Percentiles rank a stretch among this genome's conserved stretches.
Evolutionary conservation across 2,329 filamentous ascomycete genomes (phyloP).

Genomic region (Xenoacremonium recifei): DNA sequence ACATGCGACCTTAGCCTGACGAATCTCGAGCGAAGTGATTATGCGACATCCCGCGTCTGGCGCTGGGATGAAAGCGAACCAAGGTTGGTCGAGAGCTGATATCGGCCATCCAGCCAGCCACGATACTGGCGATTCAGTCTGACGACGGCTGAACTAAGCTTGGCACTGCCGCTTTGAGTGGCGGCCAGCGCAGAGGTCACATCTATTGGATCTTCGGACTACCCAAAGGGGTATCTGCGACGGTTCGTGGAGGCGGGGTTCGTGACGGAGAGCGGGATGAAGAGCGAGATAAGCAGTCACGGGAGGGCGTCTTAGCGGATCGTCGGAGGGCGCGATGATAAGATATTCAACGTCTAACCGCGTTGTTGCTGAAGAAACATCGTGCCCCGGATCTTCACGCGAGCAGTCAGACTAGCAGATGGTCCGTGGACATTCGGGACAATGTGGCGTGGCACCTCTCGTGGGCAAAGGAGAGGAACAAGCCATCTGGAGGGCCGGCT

Average conservation of each 20-base stretch:
- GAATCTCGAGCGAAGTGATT: neutral
- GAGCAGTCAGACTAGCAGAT: no score
- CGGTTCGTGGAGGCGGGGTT: neutral
- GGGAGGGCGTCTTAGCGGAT: constrained; percentile 9
- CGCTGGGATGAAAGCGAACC: no score
- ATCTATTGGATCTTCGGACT: neutral
- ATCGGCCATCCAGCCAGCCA: neutral
- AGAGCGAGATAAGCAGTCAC: constrained; percentile 12
- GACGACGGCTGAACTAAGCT: no score
- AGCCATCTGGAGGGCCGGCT: neutral
- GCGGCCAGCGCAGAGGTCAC: no score
- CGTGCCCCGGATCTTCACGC: no score
- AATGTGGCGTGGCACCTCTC: no score
- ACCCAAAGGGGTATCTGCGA: neutral
- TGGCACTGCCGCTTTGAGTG: no score
- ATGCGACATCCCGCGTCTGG: neutral
- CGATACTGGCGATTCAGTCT: no score
- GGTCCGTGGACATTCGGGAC: no score
- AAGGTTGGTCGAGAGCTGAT: no score
- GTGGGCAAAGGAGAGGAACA: neutral
- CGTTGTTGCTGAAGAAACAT: no score
- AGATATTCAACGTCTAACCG: no score
- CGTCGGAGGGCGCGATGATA: constrained; percentile 2
- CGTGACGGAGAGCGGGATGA: neutral
- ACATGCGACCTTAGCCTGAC: neutral